Conservation (phyloP, 305 asterid genomes). For the Plantago rigida region DNA sequence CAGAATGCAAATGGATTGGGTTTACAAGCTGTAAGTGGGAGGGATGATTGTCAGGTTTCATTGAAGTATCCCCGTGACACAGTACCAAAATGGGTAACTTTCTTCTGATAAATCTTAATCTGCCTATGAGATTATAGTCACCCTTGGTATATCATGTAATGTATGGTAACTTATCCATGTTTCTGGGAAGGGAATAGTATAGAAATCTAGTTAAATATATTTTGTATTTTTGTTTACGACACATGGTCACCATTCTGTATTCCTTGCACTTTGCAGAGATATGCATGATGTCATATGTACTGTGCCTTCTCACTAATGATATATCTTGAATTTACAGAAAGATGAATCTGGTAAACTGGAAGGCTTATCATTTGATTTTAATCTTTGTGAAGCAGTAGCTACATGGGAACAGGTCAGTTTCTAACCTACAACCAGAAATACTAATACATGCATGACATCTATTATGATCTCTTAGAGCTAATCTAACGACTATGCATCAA, state of each 20-base stretch:
- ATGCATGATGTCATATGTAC: background rate
- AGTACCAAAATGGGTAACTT: conserved; percentile 77
- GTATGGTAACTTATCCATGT: conserved; percentile 6
- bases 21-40: conserved; percentile 58
- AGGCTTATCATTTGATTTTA: conserved; percentile 57
- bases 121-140: background rate
- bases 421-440: conserved; percentile 17
- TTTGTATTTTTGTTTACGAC: background rate
- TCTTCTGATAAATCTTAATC: conserved; percentile 1
- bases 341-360: conserved; percentile 91
- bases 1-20: conserved; percentile 97
- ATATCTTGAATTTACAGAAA: conserved; percentile 44
- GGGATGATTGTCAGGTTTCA: conserved; percentile 57
- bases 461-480: conserved; percentile 3
- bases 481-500: background rate
- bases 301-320: conserved; percentile 24
- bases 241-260: background rate
- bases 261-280: background rate
- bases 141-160: conserved; percentile 2
- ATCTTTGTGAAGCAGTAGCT: conserved; percentile 94
- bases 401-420: conserved; percentile 96
- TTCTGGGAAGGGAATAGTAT: background rate
- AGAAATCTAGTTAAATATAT: background rate
- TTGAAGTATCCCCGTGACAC: conserved; percentile 67
- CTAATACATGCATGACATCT: conserved; percentile 13